Conservation (phyloP, 805 yeast genomes). For the Candida andamanensis region DNA sequence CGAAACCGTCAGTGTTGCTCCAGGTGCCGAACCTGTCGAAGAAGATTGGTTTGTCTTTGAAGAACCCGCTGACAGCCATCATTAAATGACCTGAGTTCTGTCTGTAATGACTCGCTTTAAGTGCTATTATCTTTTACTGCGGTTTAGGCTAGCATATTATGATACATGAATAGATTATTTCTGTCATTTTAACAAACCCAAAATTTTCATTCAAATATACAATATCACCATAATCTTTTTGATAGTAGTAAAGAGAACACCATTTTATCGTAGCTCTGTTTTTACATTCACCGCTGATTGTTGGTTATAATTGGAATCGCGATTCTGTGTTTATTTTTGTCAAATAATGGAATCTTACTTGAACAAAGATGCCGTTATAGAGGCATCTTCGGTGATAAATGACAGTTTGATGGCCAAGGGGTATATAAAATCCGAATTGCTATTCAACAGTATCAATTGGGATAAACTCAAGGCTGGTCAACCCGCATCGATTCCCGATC, state of each 20-base stretch:
- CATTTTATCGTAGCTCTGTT: no score
- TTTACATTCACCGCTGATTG: no score
- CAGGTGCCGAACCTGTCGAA: slow-evolving; percentile 43
- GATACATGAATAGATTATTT: no score
- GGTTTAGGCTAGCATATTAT: no score
- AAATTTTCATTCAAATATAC: no score
- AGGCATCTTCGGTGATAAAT: slow-evolving; percentile 35
- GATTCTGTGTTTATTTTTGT: no score
- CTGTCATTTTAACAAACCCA: no score
- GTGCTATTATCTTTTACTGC: no score
- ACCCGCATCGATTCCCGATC: slow-evolving; percentile 7
- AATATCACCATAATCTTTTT: no score
- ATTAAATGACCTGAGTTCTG: slow-evolving; percentile 20
- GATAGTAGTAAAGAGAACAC: no score
- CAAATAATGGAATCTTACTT: slow-evolving; percentile 6
- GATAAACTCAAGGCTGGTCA: slow-evolving; percentile 24
- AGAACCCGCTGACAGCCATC: slow-evolving; percentile 51
- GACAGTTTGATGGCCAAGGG: slow-evolving; percentile 30
- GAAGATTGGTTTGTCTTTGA: slow-evolving; percentile 82
- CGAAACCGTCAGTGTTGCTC: slow-evolving; percentile 35
- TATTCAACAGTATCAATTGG: slow-evolving; percentile 34
- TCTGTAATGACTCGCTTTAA: no score
- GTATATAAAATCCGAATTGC: slow-evolving; percentile 25
- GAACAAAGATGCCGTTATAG: slow-evolving; percentile 28
- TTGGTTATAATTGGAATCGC: no score